Conservation (phyloP, 1,284 basidiomycete genomes). For the Volvariella surrecta region DNA sequence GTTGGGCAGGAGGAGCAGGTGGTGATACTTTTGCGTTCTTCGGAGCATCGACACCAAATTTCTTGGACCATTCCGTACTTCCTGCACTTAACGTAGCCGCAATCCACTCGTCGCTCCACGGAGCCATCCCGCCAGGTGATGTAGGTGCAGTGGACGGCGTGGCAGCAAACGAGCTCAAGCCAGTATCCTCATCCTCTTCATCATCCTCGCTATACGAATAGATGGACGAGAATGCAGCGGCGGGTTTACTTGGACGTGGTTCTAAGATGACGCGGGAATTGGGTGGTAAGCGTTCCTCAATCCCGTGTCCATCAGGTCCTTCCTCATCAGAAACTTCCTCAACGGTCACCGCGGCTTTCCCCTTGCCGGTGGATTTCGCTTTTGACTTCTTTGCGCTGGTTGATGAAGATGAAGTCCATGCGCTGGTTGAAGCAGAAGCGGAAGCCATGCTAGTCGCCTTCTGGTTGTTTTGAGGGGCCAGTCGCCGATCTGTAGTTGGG, state of each 20-base stretch:
- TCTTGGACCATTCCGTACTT: conserved; percentile 1
- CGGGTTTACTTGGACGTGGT: background rate
- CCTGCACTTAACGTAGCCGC: background rate
- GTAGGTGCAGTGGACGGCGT: background rate
- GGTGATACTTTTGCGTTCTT: no score
- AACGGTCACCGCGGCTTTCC: background rate
- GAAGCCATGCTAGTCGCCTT: no score
- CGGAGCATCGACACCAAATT: background rate
- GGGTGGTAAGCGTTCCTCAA: background rate
- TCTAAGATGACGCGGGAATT: background rate
- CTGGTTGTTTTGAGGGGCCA: no score
- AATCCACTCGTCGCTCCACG: background rate
- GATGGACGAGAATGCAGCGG: background rate
- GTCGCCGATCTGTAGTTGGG: no score
- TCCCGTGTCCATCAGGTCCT: background rate
- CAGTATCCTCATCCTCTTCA: background rate
- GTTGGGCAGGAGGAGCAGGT: no score
- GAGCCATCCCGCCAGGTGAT: background rate
- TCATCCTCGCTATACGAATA: background rate
- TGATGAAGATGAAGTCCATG: no score
- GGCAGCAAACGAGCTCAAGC: background rate
- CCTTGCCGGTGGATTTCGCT: no score
- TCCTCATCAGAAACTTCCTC: background rate
- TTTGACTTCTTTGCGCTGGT: no score
- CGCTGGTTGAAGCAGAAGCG: no score